phyloP scores from a whole-genome alignment of 768 basidiomycete genomes.

The Serendipita vermifera region DNA sequence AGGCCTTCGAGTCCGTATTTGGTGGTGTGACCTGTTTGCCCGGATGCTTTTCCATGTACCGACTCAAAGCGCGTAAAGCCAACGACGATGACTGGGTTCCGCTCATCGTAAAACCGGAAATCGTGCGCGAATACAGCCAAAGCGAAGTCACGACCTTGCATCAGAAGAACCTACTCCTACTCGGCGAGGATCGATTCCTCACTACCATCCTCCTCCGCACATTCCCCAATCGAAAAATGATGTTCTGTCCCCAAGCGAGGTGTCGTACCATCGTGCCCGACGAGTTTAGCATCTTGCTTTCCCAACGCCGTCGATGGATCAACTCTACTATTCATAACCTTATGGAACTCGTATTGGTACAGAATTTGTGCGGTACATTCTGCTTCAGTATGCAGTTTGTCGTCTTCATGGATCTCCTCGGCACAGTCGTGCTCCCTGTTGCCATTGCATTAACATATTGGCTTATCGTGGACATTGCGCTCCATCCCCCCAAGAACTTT shows the following conservation, averaged over 20 bases:
- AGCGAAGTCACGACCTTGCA: conserved; percentile 86
- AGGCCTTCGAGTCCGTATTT: conserved; percentile 97
- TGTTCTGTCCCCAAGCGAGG: conserved; percentile 92
- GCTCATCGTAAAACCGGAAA: conserved; percentile 90
- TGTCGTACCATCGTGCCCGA: conserved; percentile 96
- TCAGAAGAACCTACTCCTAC: conserved; percentile 90
- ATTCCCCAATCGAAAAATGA: conserved; percentile 98
- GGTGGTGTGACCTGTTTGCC: conserved; percentile 98
- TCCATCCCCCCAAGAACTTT: conserved; percentile 72
- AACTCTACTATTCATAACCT: conserved; percentile 99
- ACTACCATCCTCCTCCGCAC: conserved; percentile 93
- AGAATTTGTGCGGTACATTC: conserved; percentile 95
- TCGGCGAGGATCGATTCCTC: conserved; percentile 98
- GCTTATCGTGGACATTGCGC: conserved; percentile 66
- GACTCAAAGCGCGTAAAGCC: conserved; percentile 81
- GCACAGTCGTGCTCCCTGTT: conserved; percentile 84
- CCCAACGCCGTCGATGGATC: conserved; percentile 97
- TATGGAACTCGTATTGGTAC: conserved; percentile 95
- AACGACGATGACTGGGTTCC: conserved; percentile 95
- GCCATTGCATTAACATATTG: conserved; percentile 85
- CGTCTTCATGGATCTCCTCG: conserved; percentile 92
- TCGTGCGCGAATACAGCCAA: conserved; percentile 95
- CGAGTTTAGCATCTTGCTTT: conserved; percentile 82
- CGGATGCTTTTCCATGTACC: conserved; percentile 99
- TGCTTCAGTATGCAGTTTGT: conserved; percentile 99